Evolutionary conservation across 2,329 filamentous ascomycete species (phyloP), one percentile per base, ranked within the genome.

Genomic region (Coniochaeta sp.): DNA sequence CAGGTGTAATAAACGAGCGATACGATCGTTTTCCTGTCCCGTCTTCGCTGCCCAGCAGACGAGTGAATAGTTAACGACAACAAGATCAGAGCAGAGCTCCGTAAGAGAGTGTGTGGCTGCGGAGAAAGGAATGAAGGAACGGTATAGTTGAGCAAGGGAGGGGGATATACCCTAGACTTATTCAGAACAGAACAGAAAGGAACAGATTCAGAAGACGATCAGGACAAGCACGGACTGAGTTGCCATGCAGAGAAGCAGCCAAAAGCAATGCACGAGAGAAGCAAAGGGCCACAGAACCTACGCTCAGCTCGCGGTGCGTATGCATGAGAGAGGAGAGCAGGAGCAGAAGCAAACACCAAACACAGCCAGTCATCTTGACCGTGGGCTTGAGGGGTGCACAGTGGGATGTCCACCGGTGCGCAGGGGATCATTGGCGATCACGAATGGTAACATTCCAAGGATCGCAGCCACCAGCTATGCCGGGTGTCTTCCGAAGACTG

Each of bases 31-130:
- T 40, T 54, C 33, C 31, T 56, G 31, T 64, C 59, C n/a, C 59
- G 61, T 69, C 66, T 64, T 67, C 64, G 65, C 67, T 68, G 69
- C 62, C 66, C 67, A 65, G 67, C 67, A 70, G 68, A 64, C 63
- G 58, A 63, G 61, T 52, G 38, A 36, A 43, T 34, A 60, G 59
- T n/a, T 16, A 26, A 36, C n/a, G 26, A 54, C 38, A 24, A 38
- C 3, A 28, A 36, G 54, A 56, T 31, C 17, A 34, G 2, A 36
- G 33, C n/a, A n/a, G 54, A 31, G 50, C 24, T 52, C 47, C 17
- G 24, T 31, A 28, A 52, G 47, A 2, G 47, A 52, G 47, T 52
- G 47, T 31, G 31, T 52, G 47, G 31, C 22, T 6, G 47, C 28
- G n/a, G 44, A 54, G 31, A 55, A 52, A 63, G 60, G 62, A 64